Evolutionary conservation across 1,139 yeast species (phyloP).

Genomic region (Geotrichum phurueaensis): DNA sequence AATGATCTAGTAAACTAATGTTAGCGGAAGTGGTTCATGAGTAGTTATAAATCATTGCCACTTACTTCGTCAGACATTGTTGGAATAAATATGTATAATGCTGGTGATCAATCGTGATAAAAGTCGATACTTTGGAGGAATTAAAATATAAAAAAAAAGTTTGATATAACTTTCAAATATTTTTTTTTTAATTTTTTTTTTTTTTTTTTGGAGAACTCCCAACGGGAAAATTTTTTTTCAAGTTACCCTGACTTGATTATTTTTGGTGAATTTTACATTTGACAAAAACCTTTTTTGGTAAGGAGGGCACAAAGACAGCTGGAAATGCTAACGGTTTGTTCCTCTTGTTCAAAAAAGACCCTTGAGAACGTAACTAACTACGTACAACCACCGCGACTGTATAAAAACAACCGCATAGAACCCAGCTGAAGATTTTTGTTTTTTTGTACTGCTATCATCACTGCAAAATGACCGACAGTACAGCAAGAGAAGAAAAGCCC

Average conservation of each 20-base stretch:
- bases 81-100: background rate
- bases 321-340: background rate
- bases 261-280: background rate
- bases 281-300: background rate
- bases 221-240: constrained; percentile 11
- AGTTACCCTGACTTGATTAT: constrained; percentile 7
- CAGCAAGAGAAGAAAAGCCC: background rate
- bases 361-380: background rate
- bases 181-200: constrained; percentile 7
- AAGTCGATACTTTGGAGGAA: background rate
- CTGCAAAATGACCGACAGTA: background rate
- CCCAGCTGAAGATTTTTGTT: background rate
- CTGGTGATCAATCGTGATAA: background rate
- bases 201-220: constrained; percentile 9
- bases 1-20: constrained; percentile 47
- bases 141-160: constrained; percentile 1
- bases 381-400: background rate
- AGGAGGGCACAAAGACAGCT: background rate
- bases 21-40: background rate
- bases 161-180: background rate
- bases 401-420: background rate
- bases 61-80: constrained; percentile 14
- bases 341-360: background rate
- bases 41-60: background rate
- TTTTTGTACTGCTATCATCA: background rate